phyloP scores from a whole-genome alignment of 345 rosid genomes.

The Ceriops decandra region DNA sequence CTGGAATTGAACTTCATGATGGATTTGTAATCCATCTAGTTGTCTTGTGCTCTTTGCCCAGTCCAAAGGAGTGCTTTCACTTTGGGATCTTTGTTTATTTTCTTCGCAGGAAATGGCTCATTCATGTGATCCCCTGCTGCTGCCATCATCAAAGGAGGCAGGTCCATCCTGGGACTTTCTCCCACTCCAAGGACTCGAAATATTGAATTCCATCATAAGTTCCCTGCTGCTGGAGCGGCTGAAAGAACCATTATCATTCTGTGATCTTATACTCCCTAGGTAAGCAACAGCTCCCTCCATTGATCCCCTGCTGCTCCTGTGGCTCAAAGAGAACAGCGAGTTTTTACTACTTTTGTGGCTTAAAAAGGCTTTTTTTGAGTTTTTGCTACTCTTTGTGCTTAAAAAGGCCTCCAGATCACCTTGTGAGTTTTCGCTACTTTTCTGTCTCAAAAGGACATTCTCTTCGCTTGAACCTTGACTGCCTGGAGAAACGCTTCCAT shows the following conservation, averaged over 20 bases:
- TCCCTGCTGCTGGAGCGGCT: neutral
- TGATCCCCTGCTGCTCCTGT: neutral
- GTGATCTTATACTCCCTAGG: neutral
- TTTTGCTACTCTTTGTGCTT: neutral
- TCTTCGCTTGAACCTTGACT: neutral
- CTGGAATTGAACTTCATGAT: neutral
- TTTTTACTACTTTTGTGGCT: neutral
- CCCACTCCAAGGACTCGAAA: neutral
- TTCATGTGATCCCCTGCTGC: neutral
- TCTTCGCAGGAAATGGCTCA: neutral
- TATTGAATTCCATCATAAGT: neutral
- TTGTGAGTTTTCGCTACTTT: neutral
- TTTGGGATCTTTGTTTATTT: neutral
- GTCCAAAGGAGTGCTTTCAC: neutral
- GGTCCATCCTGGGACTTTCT: neutral
- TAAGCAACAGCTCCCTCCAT: neutral
- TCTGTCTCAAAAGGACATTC: neutral
- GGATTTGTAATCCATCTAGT: neutral
- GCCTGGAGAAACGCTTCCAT: conserved; percentile 8
- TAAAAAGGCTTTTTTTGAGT: too few species aligned
- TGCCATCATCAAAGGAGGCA: neutral
- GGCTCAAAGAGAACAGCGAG: neutral
- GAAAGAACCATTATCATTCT: neutral
- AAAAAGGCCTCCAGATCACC: neutral
- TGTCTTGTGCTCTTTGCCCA: neutral